These are phyloP conservation scores for Trichophyton benhamiae DNA, from an alignment of 2,329 filamentous ascomycete genomes.

Conservation along the genomic window DNA sequence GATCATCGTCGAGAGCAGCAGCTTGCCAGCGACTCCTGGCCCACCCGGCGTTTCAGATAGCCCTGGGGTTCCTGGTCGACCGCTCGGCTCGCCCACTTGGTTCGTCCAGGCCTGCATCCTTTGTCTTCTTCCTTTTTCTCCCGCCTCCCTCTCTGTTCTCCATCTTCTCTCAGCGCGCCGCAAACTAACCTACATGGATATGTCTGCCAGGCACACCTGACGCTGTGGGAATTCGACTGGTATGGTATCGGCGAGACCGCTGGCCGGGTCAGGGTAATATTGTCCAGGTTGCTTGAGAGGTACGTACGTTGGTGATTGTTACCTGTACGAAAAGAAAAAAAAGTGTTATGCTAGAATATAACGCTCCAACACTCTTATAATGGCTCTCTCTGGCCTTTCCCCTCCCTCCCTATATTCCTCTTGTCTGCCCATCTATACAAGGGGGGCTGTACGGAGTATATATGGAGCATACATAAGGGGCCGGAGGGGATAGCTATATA, in stretches of 20 bases:
- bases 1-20: neutral
- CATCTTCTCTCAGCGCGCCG: neutral
- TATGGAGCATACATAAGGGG: no score
- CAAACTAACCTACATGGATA: neutral
- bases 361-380: neutral
- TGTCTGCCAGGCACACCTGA: neutral
- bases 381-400: neutral
- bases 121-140: neutral
- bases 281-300: neutral
- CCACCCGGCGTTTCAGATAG: constrained; percentile 5
- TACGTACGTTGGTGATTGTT: neutral
- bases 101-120: neutral
- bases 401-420: no score
- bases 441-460: no score
- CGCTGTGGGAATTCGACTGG: neutral
- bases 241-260: neutral
- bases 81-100: neutral
- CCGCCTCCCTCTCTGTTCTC: neutral
- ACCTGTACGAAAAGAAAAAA: neutral
- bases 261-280: neutral
- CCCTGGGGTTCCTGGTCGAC: constrained; percentile 3
- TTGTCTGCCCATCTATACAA: no score
- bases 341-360: neutral
- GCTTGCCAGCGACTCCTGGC: neutral
- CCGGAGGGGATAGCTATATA: neutral